Evolutionary conservation across 257 asterid genomes (phyloP), one percentile per base, ranked within the genome.

Genomic region (Catharanthus roseus): DNA sequence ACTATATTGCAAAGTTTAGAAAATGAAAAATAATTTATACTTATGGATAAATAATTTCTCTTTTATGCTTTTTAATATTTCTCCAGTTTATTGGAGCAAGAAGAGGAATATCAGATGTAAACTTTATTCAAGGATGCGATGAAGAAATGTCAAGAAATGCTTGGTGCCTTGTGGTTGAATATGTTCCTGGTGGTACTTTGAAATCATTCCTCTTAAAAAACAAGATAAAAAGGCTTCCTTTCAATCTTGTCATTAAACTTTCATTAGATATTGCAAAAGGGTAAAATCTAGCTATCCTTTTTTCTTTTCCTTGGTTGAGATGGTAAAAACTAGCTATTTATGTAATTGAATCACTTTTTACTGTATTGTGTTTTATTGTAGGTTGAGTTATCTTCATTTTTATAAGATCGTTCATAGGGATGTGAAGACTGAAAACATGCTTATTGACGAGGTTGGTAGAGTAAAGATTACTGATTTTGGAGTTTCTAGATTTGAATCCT

Each of bases 211-310:
- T 80, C 49, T n/a, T 47, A 8, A 79, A 45, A 47, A 28, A 57
- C 49, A 16, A 19, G 10, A 8, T 2, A 0, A 65, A 67, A 63
- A 75, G 60, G 13, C 60, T 74, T 4, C 68, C 80, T 6, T 19
- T 73, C 11, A 44, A 45, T 0, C 34, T 21, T 9, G 67, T 62
- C 10, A 24, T 77, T 26, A 64, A 33, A 45, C 55, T 80, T 29
- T 81, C 77, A 8, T 56, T 80, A 6, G 81, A 76, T 26, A 41
- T 65, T 55, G 84, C 84, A 18, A 69, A 51, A 57, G 84, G 81
- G 77, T 77, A 72, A 9, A 65, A 1, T 2, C 39, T n/a, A 10
- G 9, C 18, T 12, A 10, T 58, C 10, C 15, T n/a, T 11, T 36
- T 12, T 3, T 18, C 18, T 13, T 13, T 42, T 60, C 34, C 15